Conservation (phyloP, 768 basidiomycete genomes). For the Crepidotus variabilis region DNA sequence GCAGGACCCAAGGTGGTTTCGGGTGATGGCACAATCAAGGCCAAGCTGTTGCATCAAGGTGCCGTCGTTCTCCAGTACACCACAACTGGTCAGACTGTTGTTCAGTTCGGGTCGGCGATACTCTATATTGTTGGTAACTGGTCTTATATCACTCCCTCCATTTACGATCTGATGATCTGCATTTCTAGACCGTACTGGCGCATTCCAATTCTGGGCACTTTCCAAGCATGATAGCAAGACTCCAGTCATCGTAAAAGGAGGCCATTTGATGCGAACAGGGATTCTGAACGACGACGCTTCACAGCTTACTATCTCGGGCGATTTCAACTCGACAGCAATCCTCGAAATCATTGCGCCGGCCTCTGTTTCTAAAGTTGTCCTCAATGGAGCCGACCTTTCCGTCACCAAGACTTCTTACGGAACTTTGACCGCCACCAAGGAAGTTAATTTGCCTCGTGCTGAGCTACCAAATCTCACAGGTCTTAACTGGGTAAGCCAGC, state of each 20-base stretch:
- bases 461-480: slow-evolving; percentile 29
- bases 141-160: background rate
- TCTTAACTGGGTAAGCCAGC: slow-evolving; percentile 30
- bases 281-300: slow-evolving; percentile 21
- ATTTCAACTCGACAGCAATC: slow-evolving; percentile 37
- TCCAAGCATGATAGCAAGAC: slow-evolving; percentile 35
- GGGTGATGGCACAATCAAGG: slow-evolving; percentile 31
- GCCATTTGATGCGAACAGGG: slow-evolving; percentile 42
- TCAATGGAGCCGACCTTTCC: slow-evolving; percentile 35
- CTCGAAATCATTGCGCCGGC: slow-evolving; percentile 47
- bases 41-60: slow-evolving; percentile 26
- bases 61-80: slow-evolving; percentile 40
- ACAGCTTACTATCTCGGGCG: slow-evolving; percentile 39
- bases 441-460: slow-evolving; percentile 30
- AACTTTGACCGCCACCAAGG: slow-evolving; percentile 30
- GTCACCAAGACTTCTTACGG: slow-evolving; percentile 39
- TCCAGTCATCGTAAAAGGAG: slow-evolving; percentile 47
- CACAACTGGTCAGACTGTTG: slow-evolving; percentile 42
- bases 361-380: slow-evolving; percentile 34
- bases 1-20: slow-evolving; percentile 31
- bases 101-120: slow-evolving; percentile 36
- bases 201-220: slow-evolving; percentile 50
- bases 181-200: slow-evolving; percentile 38
- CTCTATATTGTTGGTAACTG: slow-evolving; percentile 42
- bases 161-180: background rate